Evolutionary conservation across 108 stramenopile genomes (phyloP), one percentile per base, ranked within the genome.

Genomic region (Cyclostephanos invisitatus): DNA sequence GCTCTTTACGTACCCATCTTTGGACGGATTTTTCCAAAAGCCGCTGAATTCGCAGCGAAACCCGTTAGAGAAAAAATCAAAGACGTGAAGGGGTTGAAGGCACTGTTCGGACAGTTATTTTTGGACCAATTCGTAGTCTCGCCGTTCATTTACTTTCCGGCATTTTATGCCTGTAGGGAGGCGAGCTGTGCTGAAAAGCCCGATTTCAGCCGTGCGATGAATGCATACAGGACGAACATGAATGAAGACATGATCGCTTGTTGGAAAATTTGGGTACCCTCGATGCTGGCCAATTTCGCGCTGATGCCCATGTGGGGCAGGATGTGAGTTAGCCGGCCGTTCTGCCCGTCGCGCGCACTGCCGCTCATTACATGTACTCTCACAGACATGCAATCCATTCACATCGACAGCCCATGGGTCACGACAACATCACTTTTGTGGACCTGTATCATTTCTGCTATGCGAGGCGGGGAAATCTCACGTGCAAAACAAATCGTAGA

Each of bases 111-210:
- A n/a, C 81, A 86, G 61, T 81, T 87, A 15, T 85, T 86, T 59
- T 50, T 91, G 17, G 90, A 88, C 74, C 85, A 86, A 72, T 85
- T 77, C 69, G 84, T 93, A 0, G 87, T 91, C 78, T 94, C 95
- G 75, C 96, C 96, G 10, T 59, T 95, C 10, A 83, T 93, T 73
- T 97, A 97, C 74, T 97, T 97, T 73, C 96, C 96, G 17, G 92
- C 85, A 10, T 97, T 97, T 84, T 97, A 97, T 70, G 74, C 50
- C 20, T 89, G 90, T 7, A 88, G 85, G 74, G 94, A 95, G 67
- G 24, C 93, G 10, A 88, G 95, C 32, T 53, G 73, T 10, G 12
- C 44, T 3, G 80, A 84, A 7, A 81, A 80, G 32, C 92, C 95
- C 2, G 84, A 94, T 69, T 60, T 95, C 51, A 56, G 32, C 25